Base-by-base conservation (phyloP, 2,329 filamentous ascomycete species). In the Dactylellina parvicollis region DNA sequence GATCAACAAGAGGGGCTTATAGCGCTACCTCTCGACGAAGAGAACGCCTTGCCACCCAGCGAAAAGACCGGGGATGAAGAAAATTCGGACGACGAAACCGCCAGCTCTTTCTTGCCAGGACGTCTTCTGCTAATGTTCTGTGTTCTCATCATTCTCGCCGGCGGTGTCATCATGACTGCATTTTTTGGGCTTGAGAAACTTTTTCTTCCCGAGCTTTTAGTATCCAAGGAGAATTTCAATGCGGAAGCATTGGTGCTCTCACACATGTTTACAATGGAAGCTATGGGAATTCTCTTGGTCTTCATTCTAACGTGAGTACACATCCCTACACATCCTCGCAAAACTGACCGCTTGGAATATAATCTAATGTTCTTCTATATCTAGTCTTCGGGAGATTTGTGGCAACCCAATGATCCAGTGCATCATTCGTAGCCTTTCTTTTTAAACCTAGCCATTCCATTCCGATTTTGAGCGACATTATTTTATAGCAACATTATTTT, bases 1-100 rank as follows among this genome's bases (percentile, higher is more conserved):
- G 67, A 65, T 16, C 22, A 26, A n/a, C 44, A 65, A 20, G 67
- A 72, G 14, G 67, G 67, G 10, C 50, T 59, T 18, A 72, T 72
- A 9, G 9, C 52, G 18, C 36, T 72, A 2, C 52, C 67, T 20
- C 3, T 24, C 4, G 55, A 62, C 40, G 67, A 72, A 42, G 67
- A 72, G 18, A 54, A 34, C n/a, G 42, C 46, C 4, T 12, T 54
- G 4, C 5, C 20, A 12, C n/a, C n/a, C n/a, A 16, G 3, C 14
- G 50, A 62, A 9, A 57, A 57, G 12, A 55, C 10, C 14, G 28
- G 30, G 32, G 22, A 8, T 32, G 59, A 64, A 2, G 18, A 44
- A 16, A 20, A 44, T n/a, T 7, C 32, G 5, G 59, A 42, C 16
- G 47, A 36, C 4, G 14, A 55, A 9, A 18, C 16, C 5, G 30